Conservation (phyloP, 2,329 filamentous ascomycete genomes). For the Penicillium hordei region DNA sequence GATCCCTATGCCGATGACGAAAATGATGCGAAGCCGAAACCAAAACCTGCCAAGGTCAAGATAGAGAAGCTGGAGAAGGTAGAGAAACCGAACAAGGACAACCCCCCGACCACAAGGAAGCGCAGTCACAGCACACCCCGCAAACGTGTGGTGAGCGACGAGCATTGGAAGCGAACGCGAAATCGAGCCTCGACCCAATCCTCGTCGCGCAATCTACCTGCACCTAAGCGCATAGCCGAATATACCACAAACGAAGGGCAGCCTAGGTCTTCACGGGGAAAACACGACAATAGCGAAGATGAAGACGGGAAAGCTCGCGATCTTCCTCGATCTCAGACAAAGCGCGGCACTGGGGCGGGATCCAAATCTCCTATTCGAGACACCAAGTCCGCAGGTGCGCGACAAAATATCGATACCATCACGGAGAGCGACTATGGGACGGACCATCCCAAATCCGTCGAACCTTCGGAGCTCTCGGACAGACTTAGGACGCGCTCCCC, state of each 20-base stretch:
- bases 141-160: slow-evolving; percentile 90
- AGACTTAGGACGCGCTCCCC: slow-evolving; percentile 28
- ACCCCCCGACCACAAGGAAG: slow-evolving; percentile 28
- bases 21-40: slow-evolving; percentile 26
- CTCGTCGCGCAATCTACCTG: slow-evolving; percentile 41
- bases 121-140: slow-evolving; percentile 66
- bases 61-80: slow-evolving; percentile 26
- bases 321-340: slow-evolving; percentile 27
- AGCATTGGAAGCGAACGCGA: slow-evolving; percentile 69
- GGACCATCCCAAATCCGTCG: slow-evolving; percentile 25
- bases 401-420: slow-evolving; percentile 21
- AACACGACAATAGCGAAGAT: slow-evolving; percentile 28
- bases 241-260: slow-evolving; percentile 37
- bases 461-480: slow-evolving; percentile 25
- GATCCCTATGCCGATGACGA: slow-evolving; percentile 60
- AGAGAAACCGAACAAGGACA: slow-evolving; percentile 17
- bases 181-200: slow-evolving; percentile 46
- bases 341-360: slow-evolving; percentile 29
- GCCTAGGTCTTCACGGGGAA: slow-evolving; percentile 28
- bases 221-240: slow-evolving; percentile 45
- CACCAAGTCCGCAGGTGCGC: slow-evolving; percentile 19
- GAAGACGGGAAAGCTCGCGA: slow-evolving; percentile 25
- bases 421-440: slow-evolving; percentile 24
- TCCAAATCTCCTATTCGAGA: slow-evolving; percentile 28
- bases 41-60: slow-evolving; percentile 25